Base-by-base conservation (phyloP, 148 eudicot species). In the Cornus kousa region DNA sequence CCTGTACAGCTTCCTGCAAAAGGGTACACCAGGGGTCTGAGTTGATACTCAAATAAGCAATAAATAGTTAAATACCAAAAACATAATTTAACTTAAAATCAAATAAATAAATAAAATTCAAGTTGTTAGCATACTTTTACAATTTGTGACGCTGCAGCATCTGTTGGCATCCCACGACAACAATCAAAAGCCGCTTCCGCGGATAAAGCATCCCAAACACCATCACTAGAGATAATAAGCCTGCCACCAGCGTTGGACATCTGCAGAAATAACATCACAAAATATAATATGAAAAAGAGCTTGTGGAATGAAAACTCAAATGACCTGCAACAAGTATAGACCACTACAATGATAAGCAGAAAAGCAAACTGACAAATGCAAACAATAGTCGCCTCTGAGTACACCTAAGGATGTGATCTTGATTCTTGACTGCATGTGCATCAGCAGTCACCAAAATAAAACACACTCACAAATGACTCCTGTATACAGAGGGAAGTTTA, bases 171-270 rank as follows among this genome's bases (percentile, higher is more conserved):
- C 37, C 94, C 92, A 59, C 98, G 91, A 72, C 94, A 87, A 86
- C 97, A 96, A 65, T 94, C 92, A 72, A 89, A 82, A 78, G 97
- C 97, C 33, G 86, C 40, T 82, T 96, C 99, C 55, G 93, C 93
- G 85, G 92, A 85, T 86, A 96, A 75, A 73, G 94, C 95, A 88
- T 96, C 99, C 99, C 99, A 96, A 78, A 96, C 99, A 74, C 99
- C 99, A 77, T 96, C 99, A 73, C 99, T 96, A 59, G 93, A 86
- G 68, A 96, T 73, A 64, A 96, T 86, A 69, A 96, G 91, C 84
- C 98, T 88, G 46, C 98, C 98, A 87, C 99, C 99, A 79, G 86
- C 82, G 78, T 87, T 82, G 14, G 99, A 88, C 83, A 96, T 78
- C 99, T 96, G 95, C 84, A 87, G 33, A 80, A 50, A 50, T 71